Percentiles rank a stretch among this genome's conserved stretches.
Evolutionary conservation across 2,329 filamentous ascomycete species (phyloP).

Genomic region (Sphaerulina populicola): DNA sequence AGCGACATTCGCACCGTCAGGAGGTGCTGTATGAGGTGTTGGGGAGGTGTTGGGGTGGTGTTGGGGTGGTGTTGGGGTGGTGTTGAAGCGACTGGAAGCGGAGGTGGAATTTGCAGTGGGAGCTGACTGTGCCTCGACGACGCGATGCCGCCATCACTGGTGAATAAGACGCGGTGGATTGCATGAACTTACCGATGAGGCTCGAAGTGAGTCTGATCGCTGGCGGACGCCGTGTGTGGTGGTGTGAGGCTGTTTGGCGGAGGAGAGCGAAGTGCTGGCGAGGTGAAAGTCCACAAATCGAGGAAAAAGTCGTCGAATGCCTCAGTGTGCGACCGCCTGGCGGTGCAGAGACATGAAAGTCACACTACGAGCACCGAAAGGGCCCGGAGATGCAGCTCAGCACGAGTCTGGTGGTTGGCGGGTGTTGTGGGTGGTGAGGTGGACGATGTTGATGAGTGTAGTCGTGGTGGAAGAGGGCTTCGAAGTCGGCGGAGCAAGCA

Average conservation of each 20-base stretch:
- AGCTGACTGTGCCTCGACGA: neutral
- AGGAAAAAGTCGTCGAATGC: neutral
- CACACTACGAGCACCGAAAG: neutral
- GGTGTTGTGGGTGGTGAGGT: neutral
- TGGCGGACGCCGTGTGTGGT: neutral
- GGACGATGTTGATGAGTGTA: neutral
- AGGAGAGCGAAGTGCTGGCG: neutral
- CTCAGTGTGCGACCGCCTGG: constrained; percentile 1
- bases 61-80: neutral
- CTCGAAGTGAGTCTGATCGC: neutral
- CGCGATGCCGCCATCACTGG: constrained; percentile 7
- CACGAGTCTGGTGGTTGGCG: neutral
- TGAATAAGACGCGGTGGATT: neutral
- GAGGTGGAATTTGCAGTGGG: neutral
- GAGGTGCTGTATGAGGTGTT: constrained; percentile 3
- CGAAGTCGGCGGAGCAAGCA: neutral
- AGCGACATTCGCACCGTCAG: neutral
- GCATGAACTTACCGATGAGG: constrained; percentile 1
- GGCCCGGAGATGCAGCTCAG: neutral
- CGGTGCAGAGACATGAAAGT: constrained; percentile 4
- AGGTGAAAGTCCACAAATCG: neutral
- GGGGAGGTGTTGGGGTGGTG: constrained; percentile 1
- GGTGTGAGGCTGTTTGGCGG: constrained; percentile 1
- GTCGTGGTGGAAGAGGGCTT: neutral
- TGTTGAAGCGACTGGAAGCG: constrained; percentile 1